Conservation (phyloP, 176 grass and related monocot genomes). For the Melocanna baccifera region DNA sequence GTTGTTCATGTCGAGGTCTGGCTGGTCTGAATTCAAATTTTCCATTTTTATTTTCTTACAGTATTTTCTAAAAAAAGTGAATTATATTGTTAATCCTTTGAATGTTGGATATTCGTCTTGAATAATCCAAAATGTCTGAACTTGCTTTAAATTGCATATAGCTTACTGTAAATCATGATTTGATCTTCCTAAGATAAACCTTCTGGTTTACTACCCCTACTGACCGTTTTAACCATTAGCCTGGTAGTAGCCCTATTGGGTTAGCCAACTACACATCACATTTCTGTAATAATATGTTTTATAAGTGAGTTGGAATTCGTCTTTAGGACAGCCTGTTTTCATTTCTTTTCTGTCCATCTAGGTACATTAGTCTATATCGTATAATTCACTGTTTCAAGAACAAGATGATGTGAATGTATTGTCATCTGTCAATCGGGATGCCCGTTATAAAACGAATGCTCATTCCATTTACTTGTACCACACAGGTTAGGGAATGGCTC, state of each 20-base stretch:
- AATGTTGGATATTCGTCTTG: background rate
- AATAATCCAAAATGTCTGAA: background rate
- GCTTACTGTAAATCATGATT: background rate
- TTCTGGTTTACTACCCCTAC: background rate
- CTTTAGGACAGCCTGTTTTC: background rate
- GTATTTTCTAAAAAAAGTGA: background rate
- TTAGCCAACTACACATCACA: background rate
- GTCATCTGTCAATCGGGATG: background rate
- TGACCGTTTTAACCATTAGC: background rate
- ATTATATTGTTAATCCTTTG: background rate
- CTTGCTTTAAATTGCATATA: background rate
- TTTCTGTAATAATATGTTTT: background rate
- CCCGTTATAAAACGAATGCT: background rate
- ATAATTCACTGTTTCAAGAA: background rate
- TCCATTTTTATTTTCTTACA: background rate
- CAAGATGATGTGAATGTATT: background rate
- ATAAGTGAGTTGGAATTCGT: background rate
- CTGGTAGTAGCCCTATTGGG: background rate
- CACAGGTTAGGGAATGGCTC: slow-evolving; percentile 67
- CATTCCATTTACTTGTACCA: slow-evolving; percentile 16
- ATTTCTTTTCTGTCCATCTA: background rate
- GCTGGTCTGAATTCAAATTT: background rate
- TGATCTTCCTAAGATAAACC: background rate
- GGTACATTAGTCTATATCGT: background rate
- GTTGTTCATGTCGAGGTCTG: background rate